These are phyloP conservation scores for Tanozyma kutaoensis DNA, from an alignment of 805 yeast genomes.

Conservation along the genomic window DNA sequence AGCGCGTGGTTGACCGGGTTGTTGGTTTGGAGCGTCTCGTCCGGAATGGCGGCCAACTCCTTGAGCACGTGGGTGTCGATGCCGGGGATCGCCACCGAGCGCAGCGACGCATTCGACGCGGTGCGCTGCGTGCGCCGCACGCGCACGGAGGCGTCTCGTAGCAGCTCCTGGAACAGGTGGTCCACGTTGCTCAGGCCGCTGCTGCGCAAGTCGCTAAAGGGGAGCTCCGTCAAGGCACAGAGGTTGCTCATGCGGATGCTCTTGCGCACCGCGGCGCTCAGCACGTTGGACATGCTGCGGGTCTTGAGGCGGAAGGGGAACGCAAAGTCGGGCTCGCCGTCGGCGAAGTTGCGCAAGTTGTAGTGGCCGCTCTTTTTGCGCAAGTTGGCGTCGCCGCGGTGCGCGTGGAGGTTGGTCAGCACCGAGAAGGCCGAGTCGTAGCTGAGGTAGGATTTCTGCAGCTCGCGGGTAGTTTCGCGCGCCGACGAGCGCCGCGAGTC, in stretches of 20 bases:
- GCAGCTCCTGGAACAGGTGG: neutral
- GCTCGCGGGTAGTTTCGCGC: no score
- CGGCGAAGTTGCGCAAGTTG: conserved; percentile 25
- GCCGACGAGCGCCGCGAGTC: no score
- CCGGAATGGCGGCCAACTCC: conserved; percentile 76
- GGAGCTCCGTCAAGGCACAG: conserved; percentile 26
- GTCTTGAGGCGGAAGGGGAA: conserved; percentile 3
- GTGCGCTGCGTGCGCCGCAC: no score
- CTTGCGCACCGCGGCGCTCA: conserved; percentile 12
- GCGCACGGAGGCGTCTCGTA: no score
- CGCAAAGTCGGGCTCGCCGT: conserved; percentile 3
- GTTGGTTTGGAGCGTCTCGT: conserved; percentile 46
- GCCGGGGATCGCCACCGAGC: conserved; percentile 43
- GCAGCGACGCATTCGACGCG: no score
- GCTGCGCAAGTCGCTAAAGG: conserved; percentile 9
- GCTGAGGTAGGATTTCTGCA: conserved; percentile 44
- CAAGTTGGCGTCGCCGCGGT: conserved; percentile 9
- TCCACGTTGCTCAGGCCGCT: neutral
- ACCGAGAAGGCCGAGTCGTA: conserved; percentile 45
- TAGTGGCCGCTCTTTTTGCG: conserved; percentile 38
- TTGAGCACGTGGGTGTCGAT: conserved; percentile 26
- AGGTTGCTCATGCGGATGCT: conserved; percentile 24
- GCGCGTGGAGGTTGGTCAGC: conserved; percentile 6
- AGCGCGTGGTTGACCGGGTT: conserved; percentile 71
- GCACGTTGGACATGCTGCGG: conserved; percentile 1